Percentiles rank a stretch among this genome's conserved stretches.
Conservation (phyloP, 2,329 filamentous ascomycete genomes). For the Fusarium phyllophilum region DNA sequence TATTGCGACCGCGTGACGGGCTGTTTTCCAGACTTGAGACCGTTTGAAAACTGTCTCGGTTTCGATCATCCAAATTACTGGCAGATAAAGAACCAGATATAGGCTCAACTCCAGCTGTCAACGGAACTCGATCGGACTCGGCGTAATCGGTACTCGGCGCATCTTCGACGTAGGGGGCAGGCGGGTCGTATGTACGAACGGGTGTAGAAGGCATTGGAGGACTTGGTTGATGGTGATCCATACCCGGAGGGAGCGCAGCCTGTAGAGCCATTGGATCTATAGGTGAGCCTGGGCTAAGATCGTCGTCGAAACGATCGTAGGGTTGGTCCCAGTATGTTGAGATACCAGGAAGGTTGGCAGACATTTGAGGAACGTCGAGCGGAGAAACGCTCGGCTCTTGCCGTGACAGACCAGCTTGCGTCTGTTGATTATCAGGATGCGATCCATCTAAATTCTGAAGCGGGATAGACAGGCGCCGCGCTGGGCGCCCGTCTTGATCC, state of each 20-base stretch:
- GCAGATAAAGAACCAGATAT: slow-evolving; percentile 62
- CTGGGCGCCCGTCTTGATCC: slow-evolving; percentile 41
- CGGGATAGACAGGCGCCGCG: slow-evolving; percentile 68
- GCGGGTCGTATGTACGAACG: slow-evolving; percentile 44
- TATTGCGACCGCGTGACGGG: slow-evolving; percentile 61
- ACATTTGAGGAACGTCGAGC: slow-evolving; percentile 30
- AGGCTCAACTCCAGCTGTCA: slow-evolving; percentile 65
- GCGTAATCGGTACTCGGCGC: slow-evolving; percentile 51
- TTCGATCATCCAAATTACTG: slow-evolving; percentile 52
- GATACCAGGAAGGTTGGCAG: slow-evolving; percentile 54
- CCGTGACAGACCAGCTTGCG: slow-evolving; percentile 12
- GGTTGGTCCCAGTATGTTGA: slow-evolving; percentile 65
- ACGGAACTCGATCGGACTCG: slow-evolving; percentile 68
- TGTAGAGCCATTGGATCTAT: slow-evolving; percentile 65
- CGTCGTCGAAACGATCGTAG: slow-evolving; percentile 52
- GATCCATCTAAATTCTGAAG: slow-evolving; percentile 67
- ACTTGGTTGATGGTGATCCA: slow-evolving; percentile 48
- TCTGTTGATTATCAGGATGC: slow-evolving; percentile 20
- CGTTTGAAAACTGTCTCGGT: slow-evolving; percentile 67
- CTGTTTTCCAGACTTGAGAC: slow-evolving; percentile 66
- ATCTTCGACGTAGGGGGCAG: slow-evolving; percentile 52
- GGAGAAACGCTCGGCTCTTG: slow-evolving; percentile 19
- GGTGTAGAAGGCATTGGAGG: slow-evolving; percentile 36
- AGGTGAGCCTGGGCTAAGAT: slow-evolving; percentile 57
- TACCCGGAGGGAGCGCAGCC: slow-evolving; percentile 64